Evolutionary conservation across 1,284 basidiomycete genomes (phyloP), one percentile per base, ranked within the genome.

Genomic region (Somion occarium): DNA sequence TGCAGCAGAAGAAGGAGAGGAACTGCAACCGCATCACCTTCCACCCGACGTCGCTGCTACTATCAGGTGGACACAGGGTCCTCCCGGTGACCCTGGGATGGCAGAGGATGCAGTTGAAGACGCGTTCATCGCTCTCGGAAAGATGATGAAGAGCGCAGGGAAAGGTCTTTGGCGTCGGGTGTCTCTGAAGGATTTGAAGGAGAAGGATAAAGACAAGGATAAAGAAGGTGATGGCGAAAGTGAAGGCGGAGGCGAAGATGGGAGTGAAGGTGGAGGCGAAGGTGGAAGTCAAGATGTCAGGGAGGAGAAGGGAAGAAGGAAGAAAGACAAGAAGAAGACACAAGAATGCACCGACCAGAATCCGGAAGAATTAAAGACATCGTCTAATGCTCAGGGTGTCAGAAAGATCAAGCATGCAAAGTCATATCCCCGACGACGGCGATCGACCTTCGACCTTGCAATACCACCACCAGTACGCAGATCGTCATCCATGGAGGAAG

Each of bases 91-190:
- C 18, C 49, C 46, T 42, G 44, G 47, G 46, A 39, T 30, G 37
- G 49, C 50, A 49, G 44, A 59, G 50, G 62, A 63, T 24, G 59
- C 62, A 2, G 58, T 55, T 37, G 61, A 64, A 50, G 63, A 66
- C 44, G 60, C 62, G 44, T 48, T 63, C 2, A 20, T 58, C 3
- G 58, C 60, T 43, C 55, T 67, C 2, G 65, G 65, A 13, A 53
- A 55, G 54, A 53, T 64, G 30, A 49, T 67, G 12, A 63, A 63
- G 55, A 63, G 61, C 38, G 63, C 62, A 15, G 59, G 60, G 19
- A 59, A 58, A 54, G 52, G 53, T 20, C 51, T 67, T 9, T 64
- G 60, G 59, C 55, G 60, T 48, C 58, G 60, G 37, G 51, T 63
- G 44, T 64, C 63, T 24, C 52, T 55, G 52, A 59, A 58, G 39